Evolutionary conservation across 2,329 filamentous ascomycete genomes (phyloP).

Genomic region (Talaromyces sp.): DNA sequence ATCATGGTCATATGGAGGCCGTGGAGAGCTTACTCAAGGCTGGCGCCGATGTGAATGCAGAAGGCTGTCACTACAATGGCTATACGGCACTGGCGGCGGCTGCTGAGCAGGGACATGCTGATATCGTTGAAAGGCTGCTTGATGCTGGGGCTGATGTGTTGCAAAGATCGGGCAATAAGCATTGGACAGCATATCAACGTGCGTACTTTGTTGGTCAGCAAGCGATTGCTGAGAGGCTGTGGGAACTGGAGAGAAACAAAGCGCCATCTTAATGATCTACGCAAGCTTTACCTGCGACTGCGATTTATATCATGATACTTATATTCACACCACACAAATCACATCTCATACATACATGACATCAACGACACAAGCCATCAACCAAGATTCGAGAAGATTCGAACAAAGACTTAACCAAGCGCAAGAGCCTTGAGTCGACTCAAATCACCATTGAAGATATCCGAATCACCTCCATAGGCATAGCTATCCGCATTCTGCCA

Average conservation of each 20-base stretch:
- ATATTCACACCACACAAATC: neutral
- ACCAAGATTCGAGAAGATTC: neutral
- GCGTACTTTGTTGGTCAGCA: constrained; percentile 19
- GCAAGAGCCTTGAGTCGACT: constrained; percentile 33
- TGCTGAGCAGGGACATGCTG: constrained; percentile 22
- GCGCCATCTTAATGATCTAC: neutral
- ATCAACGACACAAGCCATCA: neutral
- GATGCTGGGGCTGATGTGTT: constrained; percentile 15
- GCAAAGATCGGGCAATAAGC: constrained; percentile 18
- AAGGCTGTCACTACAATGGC: constrained; percentile 20
- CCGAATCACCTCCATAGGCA: constrained; percentile 53
- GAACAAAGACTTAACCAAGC: constrained; percentile 9
- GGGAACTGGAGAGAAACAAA: constrained; percentile 14
- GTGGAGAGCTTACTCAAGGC: constrained; percentile 19
- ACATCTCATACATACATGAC: neutral
- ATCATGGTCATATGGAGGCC: constrained; percentile 19
- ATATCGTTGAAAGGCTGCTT: constrained; percentile 22
- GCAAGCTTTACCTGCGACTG: neutral
- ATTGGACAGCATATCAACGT: constrained; percentile 19
- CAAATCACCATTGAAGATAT: constrained; percentile 52
- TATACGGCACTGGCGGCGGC: constrained; percentile 22
- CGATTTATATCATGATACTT: neutral
- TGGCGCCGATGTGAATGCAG: constrained; percentile 24
- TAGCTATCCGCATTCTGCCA: constrained; percentile 56
- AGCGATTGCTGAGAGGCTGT: constrained; percentile 14